Conservation (phyloP, 768 basidiomycete species). For the Aureoboletus auriporus region DNA sequence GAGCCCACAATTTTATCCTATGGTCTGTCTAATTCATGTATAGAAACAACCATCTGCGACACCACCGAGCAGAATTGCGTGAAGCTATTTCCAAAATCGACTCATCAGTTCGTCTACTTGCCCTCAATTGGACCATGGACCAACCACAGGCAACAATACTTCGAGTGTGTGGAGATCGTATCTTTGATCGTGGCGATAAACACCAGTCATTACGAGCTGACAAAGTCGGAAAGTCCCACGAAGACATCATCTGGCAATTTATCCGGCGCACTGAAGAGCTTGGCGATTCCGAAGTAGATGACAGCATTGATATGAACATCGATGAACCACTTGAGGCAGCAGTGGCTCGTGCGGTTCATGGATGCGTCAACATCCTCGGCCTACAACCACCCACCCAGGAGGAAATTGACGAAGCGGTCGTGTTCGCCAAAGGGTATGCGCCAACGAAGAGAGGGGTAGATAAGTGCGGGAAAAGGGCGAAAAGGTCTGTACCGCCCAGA, state of each 20-base stretch:
- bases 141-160: constrained; percentile 58
- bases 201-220: constrained; percentile 81
- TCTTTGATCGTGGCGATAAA: constrained; percentile 70
- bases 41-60: constrained; percentile 84
- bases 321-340: constrained; percentile 51
- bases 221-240: constrained; percentile 51
- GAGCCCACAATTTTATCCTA: constrained; percentile 19
- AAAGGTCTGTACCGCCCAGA: constrained; percentile 32
- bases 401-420: constrained; percentile 44
- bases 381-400: constrained; percentile 51
- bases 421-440: constrained; percentile 39
- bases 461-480: constrained; percentile 24
- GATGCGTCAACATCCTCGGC: constrained; percentile 51
- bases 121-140: constrained; percentile 71
- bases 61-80: constrained; percentile 74
- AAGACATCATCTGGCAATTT: constrained; percentile 82
- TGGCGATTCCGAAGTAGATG: constrained; percentile 59
- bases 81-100: constrained; percentile 40
- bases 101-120: constrained; percentile 71
- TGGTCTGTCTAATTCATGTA: constrained; percentile 5
- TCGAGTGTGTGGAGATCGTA: constrained; percentile 73
- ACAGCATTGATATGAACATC: constrained; percentile 61
- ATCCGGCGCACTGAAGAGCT: constrained; percentile 62
- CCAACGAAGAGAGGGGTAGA: constrained; percentile 17
- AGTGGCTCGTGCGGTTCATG: constrained; percentile 56